These are phyloP conservation scores for Sequoia sempervirens DNA, from an alignment of 75 land plant species.

Conservation along the genomic window DNA sequence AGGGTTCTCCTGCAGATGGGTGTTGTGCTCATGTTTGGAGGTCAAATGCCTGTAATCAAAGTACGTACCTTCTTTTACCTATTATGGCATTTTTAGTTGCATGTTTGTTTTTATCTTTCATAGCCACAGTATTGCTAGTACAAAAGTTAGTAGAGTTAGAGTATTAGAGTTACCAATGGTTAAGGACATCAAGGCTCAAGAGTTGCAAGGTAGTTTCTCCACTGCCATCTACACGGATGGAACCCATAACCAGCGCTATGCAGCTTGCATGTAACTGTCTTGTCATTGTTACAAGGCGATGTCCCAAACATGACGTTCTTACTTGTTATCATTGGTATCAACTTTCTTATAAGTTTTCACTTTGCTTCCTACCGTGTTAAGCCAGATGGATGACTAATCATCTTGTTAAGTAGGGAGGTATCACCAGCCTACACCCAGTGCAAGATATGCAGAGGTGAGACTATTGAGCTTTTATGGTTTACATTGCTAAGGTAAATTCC, in stretches of 20 bases:
- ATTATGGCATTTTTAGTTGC: background rate
- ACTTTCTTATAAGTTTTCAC: background rate
- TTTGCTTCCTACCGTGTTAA: background rate
- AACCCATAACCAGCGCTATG: background rate
- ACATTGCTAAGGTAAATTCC: no score
- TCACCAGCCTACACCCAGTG: background rate
- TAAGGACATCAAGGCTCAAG: background rate
- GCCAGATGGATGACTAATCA: background rate
- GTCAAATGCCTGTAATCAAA: constrained; percentile 75
- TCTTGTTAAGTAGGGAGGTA: background rate
- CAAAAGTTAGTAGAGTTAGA: background rate
- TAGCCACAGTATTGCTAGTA: background rate
- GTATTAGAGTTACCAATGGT: background rate
- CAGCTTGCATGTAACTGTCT: background rate
- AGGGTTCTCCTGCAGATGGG: constrained; percentile 66
- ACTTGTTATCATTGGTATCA: background rate
- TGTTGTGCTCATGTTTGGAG: constrained; percentile 66
- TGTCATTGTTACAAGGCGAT: background rate
- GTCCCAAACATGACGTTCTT: background rate
- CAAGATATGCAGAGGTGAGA: background rate
- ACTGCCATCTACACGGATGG: background rate
- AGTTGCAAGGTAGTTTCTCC: background rate
- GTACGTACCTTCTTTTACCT: constrained; percentile 15
- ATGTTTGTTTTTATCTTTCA: background rate
- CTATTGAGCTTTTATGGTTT: no score